These are phyloP conservation scores for Chrysanthemum makinoi DNA, from an alignment of 129 eudicot species.

Conservation along the genomic window DNA sequence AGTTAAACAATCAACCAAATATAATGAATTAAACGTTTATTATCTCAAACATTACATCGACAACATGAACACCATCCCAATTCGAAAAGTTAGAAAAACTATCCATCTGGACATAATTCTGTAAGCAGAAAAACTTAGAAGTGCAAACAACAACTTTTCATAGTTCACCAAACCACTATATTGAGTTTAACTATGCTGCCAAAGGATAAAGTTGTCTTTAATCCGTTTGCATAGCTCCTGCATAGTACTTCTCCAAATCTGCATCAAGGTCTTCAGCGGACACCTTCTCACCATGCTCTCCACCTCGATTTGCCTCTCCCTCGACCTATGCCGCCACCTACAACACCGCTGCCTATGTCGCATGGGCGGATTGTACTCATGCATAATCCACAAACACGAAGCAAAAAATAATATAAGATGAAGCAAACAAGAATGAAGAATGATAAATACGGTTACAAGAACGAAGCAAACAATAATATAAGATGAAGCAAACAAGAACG, in stretches of 20 bases:
- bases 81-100: not conserved
- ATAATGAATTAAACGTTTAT: conserved; percentile 8
- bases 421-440: too few relatives aligned
- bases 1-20: conserved; percentile 3
- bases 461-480: too few relatives aligned
- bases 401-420: too few relatives aligned
- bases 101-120: conserved; percentile 16
- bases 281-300: conserved; percentile 31
- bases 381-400: too few relatives aligned
- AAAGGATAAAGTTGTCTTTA: not conserved
- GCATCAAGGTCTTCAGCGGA: conserved; percentile 63
- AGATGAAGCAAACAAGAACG: too few relatives aligned
- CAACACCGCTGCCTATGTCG: conserved; percentile 5
- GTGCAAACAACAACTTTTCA: conserved; percentile 27
- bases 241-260: conserved; percentile 60
- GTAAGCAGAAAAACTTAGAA: conserved; percentile 20
- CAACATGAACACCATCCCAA: conserved; percentile 1
- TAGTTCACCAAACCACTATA: not conserved
- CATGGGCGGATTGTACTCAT: too few relatives aligned
- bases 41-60: conserved; percentile 27
- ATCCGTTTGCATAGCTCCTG: conserved; percentile 45
- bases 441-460: too few relatives aligned
- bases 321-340: conserved; percentile 29
- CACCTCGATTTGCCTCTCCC: conserved; percentile 31
- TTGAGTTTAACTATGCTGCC: not conserved